Conservation (phyloP, 208 protist genomes). For the Trichomonas vaginalis region DNA sequence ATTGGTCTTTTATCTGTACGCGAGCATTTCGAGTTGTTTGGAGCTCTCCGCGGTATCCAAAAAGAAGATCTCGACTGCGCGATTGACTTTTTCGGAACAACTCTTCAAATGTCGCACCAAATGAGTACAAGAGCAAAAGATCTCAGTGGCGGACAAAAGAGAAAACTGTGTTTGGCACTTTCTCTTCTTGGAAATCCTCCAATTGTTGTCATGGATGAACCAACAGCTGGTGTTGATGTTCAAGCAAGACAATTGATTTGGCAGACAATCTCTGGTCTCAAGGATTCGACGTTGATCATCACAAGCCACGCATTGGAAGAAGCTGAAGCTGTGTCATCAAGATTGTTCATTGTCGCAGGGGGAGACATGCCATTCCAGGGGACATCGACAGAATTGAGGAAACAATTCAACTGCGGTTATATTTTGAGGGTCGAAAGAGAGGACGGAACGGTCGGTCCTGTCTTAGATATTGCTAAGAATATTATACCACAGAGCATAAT, state of each 20-base stretch:
- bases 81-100: neutral
- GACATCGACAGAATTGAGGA: neutral
- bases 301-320: constrained; percentile 5
- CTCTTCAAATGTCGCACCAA: neutral
- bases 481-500: neutral
- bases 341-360: neutral
- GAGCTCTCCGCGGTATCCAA: neutral
- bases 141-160: constrained; percentile 5
- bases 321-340: neutral
- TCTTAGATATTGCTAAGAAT: neutral
- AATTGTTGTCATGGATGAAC: constrained; percentile 19
- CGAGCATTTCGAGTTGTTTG: constrained; percentile 2
- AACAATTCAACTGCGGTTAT: neutral
- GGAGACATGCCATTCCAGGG: neutral
- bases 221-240: constrained; percentile 14
- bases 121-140: neutral
- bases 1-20: neutral
- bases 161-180: neutral
- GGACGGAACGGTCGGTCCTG: neutral
- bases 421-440: neutral
- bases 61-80: neutral
- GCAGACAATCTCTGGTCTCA: neutral
- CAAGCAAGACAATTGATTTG: neutral
- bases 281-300: neutral
- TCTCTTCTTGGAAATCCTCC: constrained; percentile 11